Evolutionary conservation across 179 eudicot genomes (phyloP).

Genomic region (Dionaea muscipula): DNA sequence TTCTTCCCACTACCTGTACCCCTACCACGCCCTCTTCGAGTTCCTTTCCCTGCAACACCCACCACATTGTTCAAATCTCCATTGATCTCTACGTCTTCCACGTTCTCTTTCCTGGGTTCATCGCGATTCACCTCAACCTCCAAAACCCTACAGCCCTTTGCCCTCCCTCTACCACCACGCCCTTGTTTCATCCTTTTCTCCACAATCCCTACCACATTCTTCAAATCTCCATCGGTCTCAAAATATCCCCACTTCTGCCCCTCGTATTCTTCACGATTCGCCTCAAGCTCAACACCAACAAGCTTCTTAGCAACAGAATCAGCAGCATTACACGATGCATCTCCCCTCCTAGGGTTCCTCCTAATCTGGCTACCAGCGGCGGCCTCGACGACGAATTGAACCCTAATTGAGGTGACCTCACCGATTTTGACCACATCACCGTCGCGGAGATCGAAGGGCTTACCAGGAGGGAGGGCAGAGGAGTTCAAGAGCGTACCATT

Average conservation of each 20-base stretch:
- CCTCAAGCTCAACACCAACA: conserved; percentile 1
- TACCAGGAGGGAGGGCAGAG: conserved; percentile 16
- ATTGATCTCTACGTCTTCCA: not conserved
- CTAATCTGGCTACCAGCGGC: conserved; percentile 10
- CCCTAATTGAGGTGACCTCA: conserved; percentile 44
- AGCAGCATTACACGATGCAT: not conserved
- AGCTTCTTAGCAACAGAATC: too few relatives aligned
- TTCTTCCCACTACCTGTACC: not conserved
- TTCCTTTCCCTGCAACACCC: conserved; percentile 2
- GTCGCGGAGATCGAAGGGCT: conserved; percentile 23
- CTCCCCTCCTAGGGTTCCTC: conserved; percentile 26
- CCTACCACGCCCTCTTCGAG: conserved; percentile 3
- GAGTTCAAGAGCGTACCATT: conserved; percentile 60
- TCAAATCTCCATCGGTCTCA: conserved; percentile 13
- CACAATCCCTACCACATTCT: conserved; percentile 4
- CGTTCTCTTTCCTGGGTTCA: too few relatives aligned
- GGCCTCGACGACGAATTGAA: conserved; percentile 11
- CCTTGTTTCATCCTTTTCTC: not conserved
- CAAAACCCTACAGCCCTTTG: too few relatives aligned
- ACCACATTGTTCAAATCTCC: not conserved
- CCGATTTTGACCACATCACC: conserved; percentile 58
- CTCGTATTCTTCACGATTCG: conserved; percentile 7
- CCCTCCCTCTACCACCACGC: not conserved
- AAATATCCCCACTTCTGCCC: conserved; percentile 1
- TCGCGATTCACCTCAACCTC: too few relatives aligned